phyloP scores from a whole-genome alignment of 148 eudicot species.

The Silene conica region DNA sequence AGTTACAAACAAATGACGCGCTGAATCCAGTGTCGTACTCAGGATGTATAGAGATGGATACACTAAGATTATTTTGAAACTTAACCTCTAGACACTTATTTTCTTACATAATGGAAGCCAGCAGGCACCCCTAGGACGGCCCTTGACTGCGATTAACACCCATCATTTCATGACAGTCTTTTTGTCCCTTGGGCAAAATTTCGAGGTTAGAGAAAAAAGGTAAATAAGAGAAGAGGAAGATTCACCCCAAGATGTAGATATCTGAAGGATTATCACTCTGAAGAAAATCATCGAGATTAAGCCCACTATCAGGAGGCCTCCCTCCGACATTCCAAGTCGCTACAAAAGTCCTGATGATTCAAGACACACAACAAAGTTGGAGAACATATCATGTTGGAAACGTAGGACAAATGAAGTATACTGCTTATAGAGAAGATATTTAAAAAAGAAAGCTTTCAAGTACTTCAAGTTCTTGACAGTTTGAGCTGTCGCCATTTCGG shows the following conservation, averaged over 20 bases:
- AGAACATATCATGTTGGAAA: background rate
- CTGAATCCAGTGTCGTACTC: no score
- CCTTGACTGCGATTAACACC: no score
- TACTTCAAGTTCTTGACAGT: constrained; percentile 45
- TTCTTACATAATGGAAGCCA: no score
- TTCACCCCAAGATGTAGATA: constrained; percentile 61
- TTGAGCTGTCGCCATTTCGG: constrained; percentile 25
- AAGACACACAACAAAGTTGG: background rate
- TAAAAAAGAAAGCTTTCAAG: background rate
- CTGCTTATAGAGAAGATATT: background rate
- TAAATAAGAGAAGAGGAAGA: constrained; percentile 7
- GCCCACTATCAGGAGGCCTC: constrained; percentile 42
- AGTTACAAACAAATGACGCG: no score
- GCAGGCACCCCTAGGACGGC: background rate
- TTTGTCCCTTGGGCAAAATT: no score
- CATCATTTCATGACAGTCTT: no score
- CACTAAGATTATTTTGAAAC: no score
- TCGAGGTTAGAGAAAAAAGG: no score
- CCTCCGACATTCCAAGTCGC: constrained; percentile 82
- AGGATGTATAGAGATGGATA: no score
- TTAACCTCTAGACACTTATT: no score
- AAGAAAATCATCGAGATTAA: constrained; percentile 57
- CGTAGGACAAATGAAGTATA: background rate
- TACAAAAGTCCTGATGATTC: constrained; percentile 39
- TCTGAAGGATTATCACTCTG: constrained; percentile 46